Conservation (phyloP, 2,329 filamentous ascomycete species). For the Pseudocercospora eumusae region DNA sequence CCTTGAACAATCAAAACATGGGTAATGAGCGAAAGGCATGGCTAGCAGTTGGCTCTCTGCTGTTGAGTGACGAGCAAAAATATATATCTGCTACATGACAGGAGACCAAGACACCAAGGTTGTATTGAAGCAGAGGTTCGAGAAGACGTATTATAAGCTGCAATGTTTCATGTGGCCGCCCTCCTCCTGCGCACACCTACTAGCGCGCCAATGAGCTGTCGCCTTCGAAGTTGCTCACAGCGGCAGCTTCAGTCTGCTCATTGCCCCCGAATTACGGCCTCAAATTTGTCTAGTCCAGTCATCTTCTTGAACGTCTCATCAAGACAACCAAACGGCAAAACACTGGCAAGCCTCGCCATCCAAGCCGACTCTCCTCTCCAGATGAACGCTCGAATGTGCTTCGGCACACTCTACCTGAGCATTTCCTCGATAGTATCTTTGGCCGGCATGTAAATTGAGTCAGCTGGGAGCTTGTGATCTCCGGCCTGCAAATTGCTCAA, state of each 20-base stretch:
- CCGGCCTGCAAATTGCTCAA: conserved; percentile 16
- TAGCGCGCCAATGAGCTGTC: conserved; percentile 4
- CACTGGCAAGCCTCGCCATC: not conserved
- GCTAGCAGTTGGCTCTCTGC: too few relatives aligned
- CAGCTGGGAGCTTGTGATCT: conserved; percentile 27
- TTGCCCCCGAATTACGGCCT: not conserved
- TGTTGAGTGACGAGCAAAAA: too few relatives aligned
- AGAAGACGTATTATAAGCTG: not conserved
- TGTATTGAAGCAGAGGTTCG: not conserved
- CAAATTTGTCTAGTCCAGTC: not conserved
- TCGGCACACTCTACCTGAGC: not conserved
- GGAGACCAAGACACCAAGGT: not conserved
- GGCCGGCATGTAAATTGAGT: conserved; percentile 31
- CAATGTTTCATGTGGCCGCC: not conserved
- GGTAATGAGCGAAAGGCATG: too few relatives aligned
- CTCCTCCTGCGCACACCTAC: not conserved
- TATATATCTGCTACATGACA: not conserved
- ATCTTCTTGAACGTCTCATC: not conserved
- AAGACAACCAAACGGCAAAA: conserved; percentile 1
- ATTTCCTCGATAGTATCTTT: conserved; percentile 15
- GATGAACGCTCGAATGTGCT: conserved; percentile 1
- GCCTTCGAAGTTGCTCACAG: not conserved
- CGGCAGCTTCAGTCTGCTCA: not conserved
- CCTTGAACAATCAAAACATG: too few relatives aligned
- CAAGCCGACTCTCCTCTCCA: not conserved